phyloP scores from a whole-genome alignment of 208 protist species.

The Blastocrithidia nonstop region DNA sequence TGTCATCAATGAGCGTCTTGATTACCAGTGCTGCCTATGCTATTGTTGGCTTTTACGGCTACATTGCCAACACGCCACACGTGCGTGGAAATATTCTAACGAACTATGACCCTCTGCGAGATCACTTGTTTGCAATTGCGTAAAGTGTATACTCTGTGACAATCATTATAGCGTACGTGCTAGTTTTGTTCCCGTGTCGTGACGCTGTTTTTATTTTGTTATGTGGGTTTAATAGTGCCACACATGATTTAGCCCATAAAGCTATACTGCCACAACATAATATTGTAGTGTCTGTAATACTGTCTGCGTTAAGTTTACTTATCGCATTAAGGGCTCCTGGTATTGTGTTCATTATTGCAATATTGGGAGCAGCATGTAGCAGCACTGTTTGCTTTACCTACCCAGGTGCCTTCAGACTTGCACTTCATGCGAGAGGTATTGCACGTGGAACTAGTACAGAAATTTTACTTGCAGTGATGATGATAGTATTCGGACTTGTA shows the following conservation, averaged over 20 bases:
- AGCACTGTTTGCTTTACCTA: conserved; percentile 43
- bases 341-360: conserved; percentile 38
- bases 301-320: conserved; percentile 24
- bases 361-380: conserved; percentile 50
- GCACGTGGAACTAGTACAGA: conserved; percentile 10
- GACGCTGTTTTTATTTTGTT: conserved; percentile 64
- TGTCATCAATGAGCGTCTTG: conserved; percentile 26
- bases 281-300: conserved; percentile 32
- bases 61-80: conserved; percentile 27
- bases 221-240: conserved; percentile 54
- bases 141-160: conserved; percentile 40
- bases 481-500: conserved; percentile 29
- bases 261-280: conserved; percentile 39
- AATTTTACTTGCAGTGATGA: conserved; percentile 8
- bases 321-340: conserved; percentile 31
- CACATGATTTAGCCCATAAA: conserved; percentile 3
- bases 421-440: conserved; percentile 21
- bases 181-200: conserved; percentile 56
- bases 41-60: conserved; percentile 56
- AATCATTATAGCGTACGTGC: conserved; percentile 39
- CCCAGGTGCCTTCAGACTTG: conserved; percentile 43
- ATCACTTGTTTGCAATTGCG: conserved; percentile 36
- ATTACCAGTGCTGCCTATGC: conserved; percentile 31
- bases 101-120: conserved; percentile 48
- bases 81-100: conserved; percentile 59